Evolutionary conservation across 768 basidiomycete genomes (phyloP), one percentile per base, ranked within the genome.

Genomic region (Grammothele lineata): DNA sequence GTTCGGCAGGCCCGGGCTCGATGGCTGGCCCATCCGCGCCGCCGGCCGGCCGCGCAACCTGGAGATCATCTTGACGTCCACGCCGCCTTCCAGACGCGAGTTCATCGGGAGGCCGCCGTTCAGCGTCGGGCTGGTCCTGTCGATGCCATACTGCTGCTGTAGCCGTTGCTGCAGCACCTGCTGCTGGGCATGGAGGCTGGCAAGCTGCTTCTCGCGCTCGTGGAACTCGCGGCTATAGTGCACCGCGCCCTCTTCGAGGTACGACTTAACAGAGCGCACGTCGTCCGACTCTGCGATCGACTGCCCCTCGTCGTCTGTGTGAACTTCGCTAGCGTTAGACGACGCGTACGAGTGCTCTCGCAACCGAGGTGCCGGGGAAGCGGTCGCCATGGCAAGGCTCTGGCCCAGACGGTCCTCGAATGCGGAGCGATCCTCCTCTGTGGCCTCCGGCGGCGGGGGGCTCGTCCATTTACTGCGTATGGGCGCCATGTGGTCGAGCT

Each of bases 391-490:
- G 36, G 78, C 79, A 17, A 91, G 66, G 0, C 84, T 73, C 40
- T 76, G 72, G 18, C 78, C 87, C 11, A 91, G 72, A 41, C 81
- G 73, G 48, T 72, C 76, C 60, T 87, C 83, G 56, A 87, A 91
- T 17, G 80, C 66, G 2, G 75, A 73, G 38, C 79, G 86, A 54
- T 78, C 85, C 19, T 74, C 75, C 9, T 77, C 71, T 0, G 88
- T 72, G 1, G 87, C 89, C 56, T 85, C 85, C 1, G 82, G 78
- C 3, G 88, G 86, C 21, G 89, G 88, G 8, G 88, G 87, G 54
- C 86, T 89, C 2, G 88, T 91, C 89, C 88, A 91, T 63, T 86
- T 85, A 25, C 77, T 71, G 24, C 88, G 78, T 59, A 76, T 83
- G 1, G 89, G 85, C 15, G 85, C 87, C 89, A 90, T 88, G 55